Percentiles rank a stretch among this genome's conserved stretches.
These are phyloP conservation scores for Dalbergia cochinchinensis DNA, from an alignment of 306 rosid species.

Conservation along the genomic window DNA sequence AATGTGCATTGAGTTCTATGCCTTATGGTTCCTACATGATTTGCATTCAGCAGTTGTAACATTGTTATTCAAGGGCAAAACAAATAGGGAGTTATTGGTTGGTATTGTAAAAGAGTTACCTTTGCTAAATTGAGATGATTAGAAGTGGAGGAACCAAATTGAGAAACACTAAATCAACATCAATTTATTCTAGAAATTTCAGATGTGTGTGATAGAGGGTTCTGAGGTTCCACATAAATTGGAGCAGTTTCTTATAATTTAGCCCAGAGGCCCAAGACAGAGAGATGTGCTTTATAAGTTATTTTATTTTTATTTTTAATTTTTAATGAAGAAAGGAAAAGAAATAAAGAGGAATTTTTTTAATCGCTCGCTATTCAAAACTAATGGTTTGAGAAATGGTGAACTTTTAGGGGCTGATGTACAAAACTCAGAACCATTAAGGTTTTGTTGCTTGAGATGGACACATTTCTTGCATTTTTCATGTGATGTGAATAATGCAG, in stretches of 20 bases:
- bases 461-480: background rate
- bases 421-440: background rate
- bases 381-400: background rate
- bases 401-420: background rate
- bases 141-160: background rate
- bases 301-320: too few relatives aligned
- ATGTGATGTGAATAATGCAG: background rate
- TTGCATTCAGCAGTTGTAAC: background rate
- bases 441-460: conserved; percentile 25
- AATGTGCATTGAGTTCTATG: background rate
- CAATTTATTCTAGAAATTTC: conserved; percentile 2
- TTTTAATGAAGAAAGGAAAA: background rate
- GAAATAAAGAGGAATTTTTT: background rate
- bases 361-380: background rate
- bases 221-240: background rate
- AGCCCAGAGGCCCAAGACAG: background rate
- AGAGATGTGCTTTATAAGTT: background rate
- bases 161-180: background rate
- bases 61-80: background rate
- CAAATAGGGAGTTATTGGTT: background rate
- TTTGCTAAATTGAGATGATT: background rate
- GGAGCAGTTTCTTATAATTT: conserved; percentile 5
- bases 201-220: background rate
- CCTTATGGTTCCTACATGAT: conserved; percentile 8
- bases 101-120: background rate